phyloP scores from a whole-genome alignment of 108 stramenopile species.

The Nitzschia sp. region DNA sequence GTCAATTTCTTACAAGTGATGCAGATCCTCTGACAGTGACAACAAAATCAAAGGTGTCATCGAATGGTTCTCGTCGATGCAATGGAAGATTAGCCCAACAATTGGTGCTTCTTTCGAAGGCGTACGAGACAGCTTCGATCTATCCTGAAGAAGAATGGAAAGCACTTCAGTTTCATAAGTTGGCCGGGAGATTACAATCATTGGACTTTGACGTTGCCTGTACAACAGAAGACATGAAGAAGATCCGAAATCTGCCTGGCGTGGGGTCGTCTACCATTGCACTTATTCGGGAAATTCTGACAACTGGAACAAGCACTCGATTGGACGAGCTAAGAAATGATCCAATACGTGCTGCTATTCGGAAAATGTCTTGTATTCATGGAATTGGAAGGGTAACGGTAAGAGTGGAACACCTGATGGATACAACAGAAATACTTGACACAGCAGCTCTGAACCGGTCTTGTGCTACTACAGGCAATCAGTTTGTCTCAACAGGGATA shows the following conservation, averaged over 20 bases:
- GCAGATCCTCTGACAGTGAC: background rate
- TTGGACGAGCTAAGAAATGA: conserved; percentile 13
- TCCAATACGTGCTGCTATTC: conserved; percentile 17
- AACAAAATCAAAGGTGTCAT: no score
- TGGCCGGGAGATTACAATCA: conserved; percentile 24
- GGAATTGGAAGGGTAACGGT: conserved; percentile 25
- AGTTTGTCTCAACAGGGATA: conserved; percentile 8
- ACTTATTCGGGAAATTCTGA: background rate
- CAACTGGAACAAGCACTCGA: background rate
- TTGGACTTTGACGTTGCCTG: conserved; percentile 37
- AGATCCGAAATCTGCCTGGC: conserved; percentile 14
- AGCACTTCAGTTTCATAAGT: conserved; percentile 23
- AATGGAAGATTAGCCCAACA: conserved; percentile 11
- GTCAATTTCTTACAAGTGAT: no score
- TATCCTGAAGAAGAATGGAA: conserved; percentile 24
- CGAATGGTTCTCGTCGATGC: background rate
- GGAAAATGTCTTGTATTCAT: conserved; percentile 25
- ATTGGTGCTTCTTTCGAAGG: conserved; percentile 19
- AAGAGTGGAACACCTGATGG: background rate
- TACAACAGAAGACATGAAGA: conserved; percentile 7
- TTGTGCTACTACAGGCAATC: conserved; percentile 3
- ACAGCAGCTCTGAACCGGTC: background rate
- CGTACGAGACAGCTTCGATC: conserved; percentile 12
- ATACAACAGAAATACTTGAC: no score
- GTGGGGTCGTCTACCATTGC: conserved; percentile 22